Conservation (phyloP, 2,329 filamentous ascomycete species). For the Alternaria sp. region DNA sequence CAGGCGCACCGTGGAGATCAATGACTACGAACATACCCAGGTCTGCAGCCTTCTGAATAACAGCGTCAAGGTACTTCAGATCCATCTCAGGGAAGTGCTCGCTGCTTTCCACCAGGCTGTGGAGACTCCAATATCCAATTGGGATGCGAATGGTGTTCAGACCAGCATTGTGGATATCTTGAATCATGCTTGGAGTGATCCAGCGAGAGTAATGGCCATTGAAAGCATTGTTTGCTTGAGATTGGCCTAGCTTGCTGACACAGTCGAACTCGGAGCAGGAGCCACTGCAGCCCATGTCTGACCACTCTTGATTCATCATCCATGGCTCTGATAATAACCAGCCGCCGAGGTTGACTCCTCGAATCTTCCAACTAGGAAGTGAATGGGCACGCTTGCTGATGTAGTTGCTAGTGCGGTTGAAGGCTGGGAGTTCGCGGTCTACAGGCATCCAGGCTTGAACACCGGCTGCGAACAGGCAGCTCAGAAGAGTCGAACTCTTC, state of each 20-base stretch:
- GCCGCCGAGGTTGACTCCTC: conserved; percentile 64
- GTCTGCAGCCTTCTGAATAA: conserved; percentile 60
- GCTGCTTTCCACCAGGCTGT: conserved; percentile 59
- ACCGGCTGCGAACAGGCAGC: conserved; percentile 15
- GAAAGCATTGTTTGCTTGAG: conserved; percentile 58
- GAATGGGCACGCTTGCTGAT: conserved; percentile 6
- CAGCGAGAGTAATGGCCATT: conserved; percentile 61
- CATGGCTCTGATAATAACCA: conserved; percentile 65
- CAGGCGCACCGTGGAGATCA: conserved; percentile 62
- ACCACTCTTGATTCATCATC: conserved; percentile 61
- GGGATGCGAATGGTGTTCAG: conserved; percentile 65
- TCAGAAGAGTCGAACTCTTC: conserved; percentile 8
- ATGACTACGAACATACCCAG: conserved; percentile 64
- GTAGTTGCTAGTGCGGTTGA: conserved; percentile 16
- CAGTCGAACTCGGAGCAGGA: conserved; percentile 64
- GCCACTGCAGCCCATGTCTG: conserved; percentile 57
- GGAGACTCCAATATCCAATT: conserved; percentile 65
- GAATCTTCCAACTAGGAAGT: conserved; percentile 54
- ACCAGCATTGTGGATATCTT: conserved; percentile 59
- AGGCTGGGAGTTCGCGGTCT: conserved; percentile 15
- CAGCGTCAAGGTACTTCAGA: conserved; percentile 57
- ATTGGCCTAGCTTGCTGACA: conserved; percentile 59
- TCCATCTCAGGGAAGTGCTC: conserved; percentile 63
- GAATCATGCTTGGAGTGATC: conserved; percentile 60
- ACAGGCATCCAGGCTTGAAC: conserved; percentile 18